Evolutionary conservation across 2,329 filamentous ascomycete genomes (phyloP).

Genomic region (Arthrobotrys megalospora): DNA sequence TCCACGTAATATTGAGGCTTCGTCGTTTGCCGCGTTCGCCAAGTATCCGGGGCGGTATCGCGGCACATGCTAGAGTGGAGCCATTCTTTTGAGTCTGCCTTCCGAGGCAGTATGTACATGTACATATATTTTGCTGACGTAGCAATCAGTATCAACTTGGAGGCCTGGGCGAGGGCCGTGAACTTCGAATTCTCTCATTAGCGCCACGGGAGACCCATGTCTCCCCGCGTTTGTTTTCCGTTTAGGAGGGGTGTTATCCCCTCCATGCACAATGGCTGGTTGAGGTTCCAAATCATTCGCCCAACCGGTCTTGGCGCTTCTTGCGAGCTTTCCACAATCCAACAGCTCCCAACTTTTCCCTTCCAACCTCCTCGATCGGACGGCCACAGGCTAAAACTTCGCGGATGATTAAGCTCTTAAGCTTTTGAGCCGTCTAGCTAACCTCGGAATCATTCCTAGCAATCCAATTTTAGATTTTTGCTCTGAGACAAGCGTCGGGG

Average conservation of each 20-base stretch:
- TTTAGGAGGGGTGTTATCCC: slow-evolving; percentile 48
- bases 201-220: slow-evolving; percentile 18
- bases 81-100: slow-evolving; percentile 20
- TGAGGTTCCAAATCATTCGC: slow-evolving; percentile 41
- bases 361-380: slow-evolving; percentile 8
- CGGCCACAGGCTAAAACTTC: background rate
- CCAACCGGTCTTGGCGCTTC: slow-evolving; percentile 15
- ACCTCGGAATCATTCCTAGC: background rate
- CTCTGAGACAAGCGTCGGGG: background rate
- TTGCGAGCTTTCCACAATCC: slow-evolving; percentile 28
- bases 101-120: slow-evolving; percentile 16
- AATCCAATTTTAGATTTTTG: slow-evolving; percentile 38
- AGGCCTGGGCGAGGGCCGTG: slow-evolving; percentile 22
- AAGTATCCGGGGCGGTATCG: slow-evolving; percentile 8
- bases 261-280: slow-evolving; percentile 38
- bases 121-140: slow-evolving; percentile 17
- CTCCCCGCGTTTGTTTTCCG: slow-evolving; percentile 58
- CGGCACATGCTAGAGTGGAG: slow-evolving; percentile 13
- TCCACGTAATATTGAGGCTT: slow-evolving; percentile 29
- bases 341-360: slow-evolving; percentile 20
- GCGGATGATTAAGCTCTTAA: slow-evolving; percentile 34
- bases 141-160: slow-evolving; percentile 24
- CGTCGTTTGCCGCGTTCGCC: slow-evolving; percentile 23
- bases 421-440: slow-evolving; percentile 16
- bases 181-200: slow-evolving; percentile 16